Evolutionary conservation across 306 rosid genomes (phyloP), one percentile per base, ranked within the genome.

Genomic region (Sesbania bispinosa): DNA sequence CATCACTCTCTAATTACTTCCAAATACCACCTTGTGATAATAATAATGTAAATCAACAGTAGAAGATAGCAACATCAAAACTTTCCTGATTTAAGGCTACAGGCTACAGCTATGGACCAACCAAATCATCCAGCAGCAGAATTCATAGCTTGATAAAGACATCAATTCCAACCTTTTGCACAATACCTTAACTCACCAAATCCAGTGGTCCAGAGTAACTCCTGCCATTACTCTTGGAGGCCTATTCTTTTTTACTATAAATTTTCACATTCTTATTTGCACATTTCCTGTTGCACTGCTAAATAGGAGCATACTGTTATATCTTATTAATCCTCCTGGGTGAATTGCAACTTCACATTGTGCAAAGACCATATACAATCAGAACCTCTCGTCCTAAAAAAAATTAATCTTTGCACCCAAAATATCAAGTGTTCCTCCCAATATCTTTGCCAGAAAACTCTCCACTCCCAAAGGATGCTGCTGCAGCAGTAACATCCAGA

Each of bases 361-460:
- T n/a, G n/a, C 47, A 41, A 66, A 33, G 39, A 29, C 16, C 73
- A 64, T 21, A 77, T 43, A 84, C 69, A 67, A 53, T 43, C 55
- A 30, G 21, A 65, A 46, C 21, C 58, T 36, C 14, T 69, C 6
- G 41, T 29, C 77, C 11, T 21, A 23, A 53, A 51, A 66, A 62
- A 26, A 32, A 7, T 15, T 3, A 50, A 21, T 4, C 5, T 18
- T 50, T 3, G 10, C 38, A 42, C 10, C 85, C 82, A 89, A 5
- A 53, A 26, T 66, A 32, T 86, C 81, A 88, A 1, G 90, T 80
- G 74, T 62, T 82, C 55, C 89, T 82, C 52, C 92, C 87, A 54
- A 88, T 82, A 67, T 90, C 98, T 46, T 88, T 79, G 10, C 84
- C 83, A 7, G 86, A 68, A 63, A 77, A 85, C n/a, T 88, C 97